Base-by-base conservation (phyloP, 192 early-diverging fungal species). In the Fimicolochytrium jonesii region DNA sequence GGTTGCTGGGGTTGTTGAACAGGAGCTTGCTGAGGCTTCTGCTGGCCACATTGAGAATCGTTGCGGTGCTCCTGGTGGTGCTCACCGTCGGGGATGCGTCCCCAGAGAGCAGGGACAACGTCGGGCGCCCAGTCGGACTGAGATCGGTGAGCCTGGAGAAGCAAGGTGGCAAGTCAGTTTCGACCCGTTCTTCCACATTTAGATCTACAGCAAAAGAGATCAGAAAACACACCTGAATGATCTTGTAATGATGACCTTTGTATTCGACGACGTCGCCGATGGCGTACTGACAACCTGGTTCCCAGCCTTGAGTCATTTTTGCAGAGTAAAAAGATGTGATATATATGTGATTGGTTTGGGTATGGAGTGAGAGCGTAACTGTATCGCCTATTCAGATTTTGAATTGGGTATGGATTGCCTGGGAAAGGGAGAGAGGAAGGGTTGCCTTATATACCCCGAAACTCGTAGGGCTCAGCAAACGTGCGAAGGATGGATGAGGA, bases 61-160 rank as follows among this genome's bases (percentile, higher is more conserved):
- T 59, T n/a, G 11, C 44, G 35, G n/a, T 43, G 56, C 0, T 2
- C 17, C 39, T 6, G 59, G 18, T 33, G 46, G 46, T 52, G 42
- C 46, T 53, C 47, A 28, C 33, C 17, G 0, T 46, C 39, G 10
- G 57, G 41, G 57, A 66, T 28, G 17, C 36, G 25, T 5, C 54
- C 64, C 64, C 64, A 66, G 32, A 66, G 37, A n/a, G 64, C 64
- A 13, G 64, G 53, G 34, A 41, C 53, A 31, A 43, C 35, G 18
- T 66, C 54, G 31, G 64, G 64, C 15, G 53, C 29, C 54, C 64
- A 56, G 53, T 58, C 64, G 39, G 32, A n/a, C 33, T 66, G 64
- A 42, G 64, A 66, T 25, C 32, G 28, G 33, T 66, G 64, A 32
- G 64, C 32, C 64, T 63, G 37, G 10, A 23, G 25, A 35, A 10